Evolutionary conservation across 1,139 yeast species (phyloP), one percentile per base, ranked within the genome.

Genomic region (Saccharomyces uvarum): DNA sequence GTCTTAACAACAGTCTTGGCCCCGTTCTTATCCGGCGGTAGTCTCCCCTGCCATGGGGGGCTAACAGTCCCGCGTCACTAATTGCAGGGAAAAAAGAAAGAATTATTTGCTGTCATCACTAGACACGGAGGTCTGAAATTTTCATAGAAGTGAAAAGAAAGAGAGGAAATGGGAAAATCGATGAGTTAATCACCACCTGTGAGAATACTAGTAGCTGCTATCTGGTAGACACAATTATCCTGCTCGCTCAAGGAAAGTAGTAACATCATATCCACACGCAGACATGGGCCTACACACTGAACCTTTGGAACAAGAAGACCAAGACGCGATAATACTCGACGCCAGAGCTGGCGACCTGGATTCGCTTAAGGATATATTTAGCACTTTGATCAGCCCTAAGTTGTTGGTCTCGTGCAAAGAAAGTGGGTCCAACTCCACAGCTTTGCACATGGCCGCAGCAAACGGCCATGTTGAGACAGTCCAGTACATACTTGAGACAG

Each of bases 391-490:
- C n/a, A 77, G 82, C 3, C 71, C 73, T 1, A 70, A 77, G 11
- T 69, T 86, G 50, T 61, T 77, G 48, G 69, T 71, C 3, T 82
- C 84, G 56, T 67, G 70, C 54, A 51, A 53, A 32, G 80, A 79
- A 63, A 84, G 83, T 50, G 76, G 72, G 52, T 79, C 90, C 1
- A 72, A 78, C 52, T 81, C 87, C 54, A 88, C 97, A 0, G 86
- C 96, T 11, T 73, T 93, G 52, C 99, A 93, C 68, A 88, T 88
- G 90, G 97, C 98, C 0, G 83, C 95, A 33, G 99, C 95, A 33
- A 93, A 93, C 70, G 98, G 97, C 0, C 96, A 91, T 68, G 60
- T 75, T n/a, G 89, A 83, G 51, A 81, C 84, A 5, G 80, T 87
- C 33, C 71, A 80, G 62, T 86, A 79, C 65, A 73, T 89, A 49